Conservation (phyloP, 768 basidiomycete species). For the Mycena filopes region DNA sequence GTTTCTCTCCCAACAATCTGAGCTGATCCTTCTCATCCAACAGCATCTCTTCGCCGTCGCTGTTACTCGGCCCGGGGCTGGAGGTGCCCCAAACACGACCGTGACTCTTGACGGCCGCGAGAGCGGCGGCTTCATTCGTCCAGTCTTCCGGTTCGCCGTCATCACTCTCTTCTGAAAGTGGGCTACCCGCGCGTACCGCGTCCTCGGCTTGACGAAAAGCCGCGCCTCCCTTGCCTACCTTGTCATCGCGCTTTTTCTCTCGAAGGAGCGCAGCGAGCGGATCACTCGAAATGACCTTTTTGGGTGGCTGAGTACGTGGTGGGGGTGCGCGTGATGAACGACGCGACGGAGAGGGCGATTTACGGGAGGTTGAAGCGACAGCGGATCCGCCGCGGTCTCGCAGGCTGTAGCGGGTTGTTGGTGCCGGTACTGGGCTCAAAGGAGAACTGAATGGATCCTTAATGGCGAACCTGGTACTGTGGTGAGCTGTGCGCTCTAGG, state of each 20-base stretch:
- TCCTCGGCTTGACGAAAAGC: conserved; percentile 60
- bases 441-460: conserved; percentile 18
- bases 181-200: conserved; percentile 45
- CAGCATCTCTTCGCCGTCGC: conserved; percentile 36
- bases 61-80: conserved; percentile 32
- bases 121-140: conserved; percentile 52
- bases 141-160: conserved; percentile 49
- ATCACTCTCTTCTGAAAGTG: conserved; percentile 43
- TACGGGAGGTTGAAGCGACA: conserved; percentile 23
- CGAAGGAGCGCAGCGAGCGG: conserved; percentile 66
- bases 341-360: conserved; percentile 24
- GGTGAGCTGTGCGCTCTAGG: neutral
- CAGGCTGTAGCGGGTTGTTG: conserved; percentile 16
- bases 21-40: conserved; percentile 47
- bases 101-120: conserved; percentile 46
- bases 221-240: conserved; percentile 50
- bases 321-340: conserved; percentile 11
- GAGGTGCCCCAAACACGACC: conserved; percentile 32
- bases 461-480: conserved; percentile 16
- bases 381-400: conserved; percentile 27
- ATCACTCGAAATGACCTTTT: conserved; percentile 48
- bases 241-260: conserved; percentile 58
- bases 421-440: conserved; percentile 19
- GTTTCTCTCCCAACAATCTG: conserved; percentile 51
- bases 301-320: conserved; percentile 28